These are phyloP conservation scores for Saxophila tyrrhenica DNA, from an alignment of 495 filamentous ascomycete species.

Conservation along the genomic window DNA sequence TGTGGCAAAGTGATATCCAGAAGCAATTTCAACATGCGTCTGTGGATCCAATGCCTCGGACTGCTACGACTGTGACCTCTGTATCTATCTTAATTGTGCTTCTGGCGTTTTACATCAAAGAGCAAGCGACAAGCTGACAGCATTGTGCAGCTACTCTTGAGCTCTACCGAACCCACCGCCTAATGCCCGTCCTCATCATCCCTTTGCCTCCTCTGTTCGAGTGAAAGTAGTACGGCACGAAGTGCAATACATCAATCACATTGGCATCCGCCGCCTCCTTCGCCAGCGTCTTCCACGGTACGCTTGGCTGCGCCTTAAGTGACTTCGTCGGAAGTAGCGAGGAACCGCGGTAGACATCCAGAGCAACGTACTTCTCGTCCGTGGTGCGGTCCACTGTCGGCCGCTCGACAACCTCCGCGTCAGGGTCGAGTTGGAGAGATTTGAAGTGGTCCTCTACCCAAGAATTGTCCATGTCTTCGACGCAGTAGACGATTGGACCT, in stretches of 20 bases:
- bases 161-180: too few species aligned
- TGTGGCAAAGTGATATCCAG: too few species aligned
- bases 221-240: conserved; percentile 20
- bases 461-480: conserved; percentile 47
- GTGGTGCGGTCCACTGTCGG: neutral
- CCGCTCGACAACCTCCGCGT: neutral
- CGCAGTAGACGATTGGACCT: conserved; percentile 47
- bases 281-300: neutral
- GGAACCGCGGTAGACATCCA: neutral
- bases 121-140: too few species aligned
- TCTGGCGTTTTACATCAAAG: too few species aligned
- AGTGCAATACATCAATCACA: conserved; percentile 1
- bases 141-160: too few species aligned
- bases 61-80: too few species aligned
- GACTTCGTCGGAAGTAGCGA: neutral
- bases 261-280: neutral
- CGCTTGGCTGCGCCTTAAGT: neutral
- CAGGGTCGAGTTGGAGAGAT: conserved; percentile 2
- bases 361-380: conserved; percentile 1
- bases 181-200: too few species aligned
- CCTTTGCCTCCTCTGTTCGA: conserved; percentile 16
- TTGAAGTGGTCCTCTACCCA: conserved; percentile 49
- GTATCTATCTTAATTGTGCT: too few species aligned
- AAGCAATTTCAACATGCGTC: too few species aligned
- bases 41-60: too few species aligned